Evolutionary conservation across 805 yeast species (phyloP), one percentile per base, ranked within the genome.

Genomic region (Metschnikowia santaceciliae): DNA sequence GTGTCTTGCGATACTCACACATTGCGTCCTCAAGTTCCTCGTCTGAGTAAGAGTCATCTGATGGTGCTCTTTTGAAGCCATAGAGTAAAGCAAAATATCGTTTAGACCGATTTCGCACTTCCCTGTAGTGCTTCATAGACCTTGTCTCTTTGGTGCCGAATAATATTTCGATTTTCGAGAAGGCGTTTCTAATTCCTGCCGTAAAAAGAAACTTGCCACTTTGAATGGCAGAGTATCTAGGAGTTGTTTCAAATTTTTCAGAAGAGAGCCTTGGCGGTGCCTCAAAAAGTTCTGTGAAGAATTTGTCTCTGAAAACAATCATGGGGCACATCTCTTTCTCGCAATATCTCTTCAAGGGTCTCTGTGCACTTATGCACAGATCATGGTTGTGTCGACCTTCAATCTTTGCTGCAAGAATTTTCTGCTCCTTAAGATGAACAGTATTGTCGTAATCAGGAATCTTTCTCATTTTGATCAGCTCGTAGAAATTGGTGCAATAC

Each of bases 291-390:
- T 40, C 43, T 11, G 15, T 15, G 20, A 42, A 32, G 7, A 42
- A 13, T 13, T 19, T 11, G 20, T 42, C 46, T 32, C 20, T 32
- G 36, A 42, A 42, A 13, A 42, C 17, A 13, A 32, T 7, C 46
- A 42, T 42, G 20, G 46, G 46, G 37, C 46, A 42, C 11, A 32
- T 11, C 20, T 42, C 46, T 19, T 13, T 32, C 13, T 17, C 30
- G n/a, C 46, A 42, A 42, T 42, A 42, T 8, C 19, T 32, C 35
- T 20, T 32, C 37, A 42, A 42, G 20, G 46, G 46, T 42, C 30
- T 42, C 20, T 42, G 46, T 42, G 46, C 46, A 32, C 46, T 19
- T 14, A 42, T 19, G 37, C 46, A 42, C 13, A 13, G 36, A 13
- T 14, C 26, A 32, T 42, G 46, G 10, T 11, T n/a, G 13, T 42